phyloP scores from a whole-genome alignment of 257 asterid genomes.

The Echium plantagineum region DNA sequence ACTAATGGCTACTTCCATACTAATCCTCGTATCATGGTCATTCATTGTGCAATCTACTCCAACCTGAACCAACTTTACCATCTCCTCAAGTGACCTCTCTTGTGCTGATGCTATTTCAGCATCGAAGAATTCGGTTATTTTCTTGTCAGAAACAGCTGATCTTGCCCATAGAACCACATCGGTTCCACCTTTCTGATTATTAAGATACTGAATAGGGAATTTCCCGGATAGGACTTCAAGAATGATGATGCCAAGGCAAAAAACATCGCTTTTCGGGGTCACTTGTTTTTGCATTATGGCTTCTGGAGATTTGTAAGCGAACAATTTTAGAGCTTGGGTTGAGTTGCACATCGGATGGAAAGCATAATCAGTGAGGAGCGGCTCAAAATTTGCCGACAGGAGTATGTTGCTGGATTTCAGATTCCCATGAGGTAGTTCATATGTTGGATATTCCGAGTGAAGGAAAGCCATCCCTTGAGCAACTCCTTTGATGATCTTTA shows the following conservation, averaged over 20 bases:
- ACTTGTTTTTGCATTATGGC: constrained; percentile 42
- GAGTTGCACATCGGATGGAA: constrained; percentile 44
- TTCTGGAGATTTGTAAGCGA: constrained; percentile 60
- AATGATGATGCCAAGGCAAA: constrained; percentile 60
- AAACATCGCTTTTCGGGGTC: constrained; percentile 74
- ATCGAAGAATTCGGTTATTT: constrained; percentile 47
- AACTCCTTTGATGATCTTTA: constrained; percentile 67
- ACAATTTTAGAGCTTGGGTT: constrained; percentile 37
- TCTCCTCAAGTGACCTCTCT: constrained; percentile 21
- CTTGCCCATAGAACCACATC: constrained; percentile 62
- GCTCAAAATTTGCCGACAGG: constrained; percentile 39
- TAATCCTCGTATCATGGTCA: constrained; percentile 34
- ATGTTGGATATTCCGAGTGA: constrained; percentile 49
- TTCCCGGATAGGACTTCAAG: constrained; percentile 71
- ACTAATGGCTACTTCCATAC: constrained; percentile 60
- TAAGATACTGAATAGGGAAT: constrained; percentile 72
- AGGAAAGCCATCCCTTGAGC: constrained; percentile 76
- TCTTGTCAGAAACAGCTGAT: constrained; percentile 34
- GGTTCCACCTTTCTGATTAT: constrained; percentile 72
- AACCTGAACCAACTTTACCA: constrained; percentile 46
- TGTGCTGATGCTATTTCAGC: constrained; percentile 38
- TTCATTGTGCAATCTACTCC: constrained; percentile 59
- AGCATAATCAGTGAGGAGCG: constrained; percentile 74
- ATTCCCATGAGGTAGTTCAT: constrained; percentile 79
- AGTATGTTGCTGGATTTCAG: constrained; percentile 89